Conservation (phyloP, 306 rosid species). For the Hylodesmum podocarpum region DNA sequence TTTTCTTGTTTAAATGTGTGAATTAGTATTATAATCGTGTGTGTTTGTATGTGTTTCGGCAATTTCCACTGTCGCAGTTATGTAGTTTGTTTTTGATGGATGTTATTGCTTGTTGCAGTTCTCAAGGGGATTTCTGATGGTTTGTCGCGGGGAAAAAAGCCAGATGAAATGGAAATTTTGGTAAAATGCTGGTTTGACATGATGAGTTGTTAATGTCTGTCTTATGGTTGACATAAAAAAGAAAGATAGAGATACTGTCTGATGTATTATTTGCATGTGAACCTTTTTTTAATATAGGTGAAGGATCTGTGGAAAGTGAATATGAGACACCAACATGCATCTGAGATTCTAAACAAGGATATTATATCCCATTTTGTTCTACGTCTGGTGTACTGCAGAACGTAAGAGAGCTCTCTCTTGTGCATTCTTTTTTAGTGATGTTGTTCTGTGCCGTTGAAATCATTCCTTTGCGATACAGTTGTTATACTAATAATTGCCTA, state of each 20-base stretch:
- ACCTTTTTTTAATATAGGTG: constrained; percentile 47
- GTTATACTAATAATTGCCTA: background rate
- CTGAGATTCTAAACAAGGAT: constrained; percentile 75
- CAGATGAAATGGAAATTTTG: constrained; percentile 75
- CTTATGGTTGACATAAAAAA: background rate
- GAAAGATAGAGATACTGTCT: background rate
- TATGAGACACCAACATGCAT: constrained; percentile 68
- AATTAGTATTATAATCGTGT: background rate
- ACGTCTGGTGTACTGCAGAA: constrained; percentile 88
- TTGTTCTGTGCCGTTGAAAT: background rate
- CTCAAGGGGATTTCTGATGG: constrained; percentile 92
- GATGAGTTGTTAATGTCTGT: background rate
- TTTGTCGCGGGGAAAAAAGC: constrained; percentile 82
- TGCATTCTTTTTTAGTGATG: background rate
- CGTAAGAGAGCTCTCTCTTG: constrained; percentile 44
- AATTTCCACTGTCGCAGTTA: background rate
- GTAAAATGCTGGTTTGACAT: constrained; percentile 36
- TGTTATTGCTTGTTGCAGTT: constrained; percentile 56
- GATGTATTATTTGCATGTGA: constrained; percentile 8
- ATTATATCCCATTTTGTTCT: constrained; percentile 91
- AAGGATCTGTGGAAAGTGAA: constrained; percentile 53
- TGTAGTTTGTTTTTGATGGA: background rate
- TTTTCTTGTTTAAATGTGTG: background rate
- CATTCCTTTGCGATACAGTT: background rate
- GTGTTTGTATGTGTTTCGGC: background rate